Conservation (phyloP, 1,284 basidiomycete genomes). For the Rhodotorula sp. region DNA sequence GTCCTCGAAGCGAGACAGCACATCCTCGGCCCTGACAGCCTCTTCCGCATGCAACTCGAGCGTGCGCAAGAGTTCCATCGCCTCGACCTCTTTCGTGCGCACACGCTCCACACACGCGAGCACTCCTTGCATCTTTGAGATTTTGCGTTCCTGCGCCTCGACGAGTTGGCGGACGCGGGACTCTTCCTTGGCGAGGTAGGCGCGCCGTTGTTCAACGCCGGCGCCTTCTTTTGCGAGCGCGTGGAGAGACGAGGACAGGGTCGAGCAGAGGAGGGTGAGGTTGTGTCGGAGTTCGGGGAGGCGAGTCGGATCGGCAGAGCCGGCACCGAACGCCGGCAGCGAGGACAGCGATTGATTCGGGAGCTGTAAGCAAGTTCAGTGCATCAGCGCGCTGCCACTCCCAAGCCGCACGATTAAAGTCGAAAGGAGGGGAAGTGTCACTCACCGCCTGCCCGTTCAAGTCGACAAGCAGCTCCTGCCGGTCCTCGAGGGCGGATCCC, state of each 20-base stretch:
- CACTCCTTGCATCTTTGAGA: slow-evolving; percentile 20
- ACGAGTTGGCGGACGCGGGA: slow-evolving; percentile 65
- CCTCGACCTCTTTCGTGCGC: slow-evolving; percentile 21
- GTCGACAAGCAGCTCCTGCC: slow-evolving; percentile 73
- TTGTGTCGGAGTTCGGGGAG: slow-evolving; percentile 97
- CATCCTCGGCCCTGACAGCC: slow-evolving; percentile 55
- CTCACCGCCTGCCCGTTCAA: slow-evolving; percentile 85
- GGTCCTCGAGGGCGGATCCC: slow-evolving; percentile 56
- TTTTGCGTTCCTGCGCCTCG: slow-evolving; percentile 47
- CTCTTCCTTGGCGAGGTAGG: slow-evolving; percentile 70
- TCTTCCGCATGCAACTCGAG: slow-evolving; percentile 7
- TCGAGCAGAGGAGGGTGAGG: slow-evolving; percentile 76
- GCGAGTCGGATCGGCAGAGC: slow-evolving; percentile 69
- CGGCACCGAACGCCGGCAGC: slow-evolving; percentile 22
- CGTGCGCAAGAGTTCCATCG: slow-evolving; percentile 11
- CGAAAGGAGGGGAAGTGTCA: not conserved
- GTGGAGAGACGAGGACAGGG: slow-evolving; percentile 75
- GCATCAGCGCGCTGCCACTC: too few species aligned
- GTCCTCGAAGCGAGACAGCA: slow-evolving; percentile 67
- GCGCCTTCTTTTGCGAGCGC: slow-evolving; percentile 86
- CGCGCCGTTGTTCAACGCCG: slow-evolving; percentile 71
- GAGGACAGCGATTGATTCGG: slow-evolving; percentile 33
- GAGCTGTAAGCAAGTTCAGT: slow-evolving; percentile 13
- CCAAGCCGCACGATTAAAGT: not conserved
- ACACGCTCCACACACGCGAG: slow-evolving; percentile 23